These are phyloP conservation scores for Taphrina communis DNA, from an alignment of 1,139 yeast species.

Conservation along the genomic window DNA sequence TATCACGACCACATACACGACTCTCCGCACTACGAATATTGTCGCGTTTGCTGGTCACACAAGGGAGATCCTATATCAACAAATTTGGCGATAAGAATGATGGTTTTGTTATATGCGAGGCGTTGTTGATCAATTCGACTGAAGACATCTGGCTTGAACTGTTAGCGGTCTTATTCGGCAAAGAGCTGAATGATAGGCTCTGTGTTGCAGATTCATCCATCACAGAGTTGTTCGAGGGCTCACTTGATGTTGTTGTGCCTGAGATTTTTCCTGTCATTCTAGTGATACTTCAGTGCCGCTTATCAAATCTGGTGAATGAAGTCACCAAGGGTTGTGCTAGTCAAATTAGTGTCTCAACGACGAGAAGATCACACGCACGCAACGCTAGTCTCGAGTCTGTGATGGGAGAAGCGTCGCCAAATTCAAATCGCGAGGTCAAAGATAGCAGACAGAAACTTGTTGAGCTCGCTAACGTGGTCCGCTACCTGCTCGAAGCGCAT, in stretches of 20 bases:
- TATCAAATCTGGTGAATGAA: constrained; percentile 34
- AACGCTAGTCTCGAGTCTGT: neutral
- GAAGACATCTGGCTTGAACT: constrained; percentile 50
- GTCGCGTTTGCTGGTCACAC: constrained; percentile 57
- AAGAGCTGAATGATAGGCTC: neutral
- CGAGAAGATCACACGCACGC: neutral
- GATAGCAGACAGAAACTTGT: neutral
- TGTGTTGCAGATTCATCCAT: neutral
- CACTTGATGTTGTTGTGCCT: constrained; percentile 2
- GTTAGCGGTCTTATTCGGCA: constrained; percentile 47
- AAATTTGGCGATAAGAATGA: constrained; percentile 58
- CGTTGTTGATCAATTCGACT: constrained; percentile 59
- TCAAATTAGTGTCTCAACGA: neutral
- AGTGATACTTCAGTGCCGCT: constrained; percentile 46
- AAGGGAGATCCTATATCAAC: constrained; percentile 59
- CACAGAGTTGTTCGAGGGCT: neutral
- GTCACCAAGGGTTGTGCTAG: neutral
- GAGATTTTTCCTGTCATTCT: constrained; percentile 47
- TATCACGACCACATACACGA: constrained; percentile 55
- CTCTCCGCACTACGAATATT: constrained; percentile 60
- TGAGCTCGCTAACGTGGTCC: constrained; percentile 37
- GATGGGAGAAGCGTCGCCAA: constrained; percentile 9
- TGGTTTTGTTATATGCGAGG: constrained; percentile 59
- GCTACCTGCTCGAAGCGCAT: constrained; percentile 45
- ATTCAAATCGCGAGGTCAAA: too few relatives aligned